phyloP scores from a whole-genome alignment of 2,329 filamentous ascomycete genomes.

The Lasiodiplodia citricola region DNA sequence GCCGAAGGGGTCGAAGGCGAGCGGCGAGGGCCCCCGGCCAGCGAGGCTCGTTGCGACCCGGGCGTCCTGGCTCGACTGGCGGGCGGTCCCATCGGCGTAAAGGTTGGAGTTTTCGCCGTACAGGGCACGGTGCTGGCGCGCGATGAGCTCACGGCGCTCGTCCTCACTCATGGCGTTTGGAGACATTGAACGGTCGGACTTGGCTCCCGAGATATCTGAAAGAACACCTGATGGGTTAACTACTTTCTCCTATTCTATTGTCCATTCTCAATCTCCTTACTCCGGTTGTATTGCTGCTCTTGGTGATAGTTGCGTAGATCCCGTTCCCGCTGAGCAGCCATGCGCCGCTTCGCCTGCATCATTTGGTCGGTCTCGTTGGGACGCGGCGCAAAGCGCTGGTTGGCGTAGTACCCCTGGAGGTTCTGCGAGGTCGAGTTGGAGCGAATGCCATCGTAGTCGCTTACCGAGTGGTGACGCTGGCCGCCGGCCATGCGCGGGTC shows the following conservation, averaged over 20 bases:
- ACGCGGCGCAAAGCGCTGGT: conserved; percentile 87
- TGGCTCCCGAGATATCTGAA: conserved; percentile 74
- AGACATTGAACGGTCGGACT: conserved; percentile 85
- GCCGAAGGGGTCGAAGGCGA: conserved; percentile 75
- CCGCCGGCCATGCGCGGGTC: conserved; percentile 72
- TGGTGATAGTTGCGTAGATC: conserved; percentile 99
- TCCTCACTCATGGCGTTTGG: conserved; percentile 90
- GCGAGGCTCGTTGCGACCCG: conserved; percentile 64
- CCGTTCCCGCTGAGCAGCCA: conserved; percentile 98
- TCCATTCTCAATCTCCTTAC: conserved; percentile 84
- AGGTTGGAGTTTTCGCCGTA: conserved; percentile 78
- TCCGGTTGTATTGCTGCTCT: conserved; percentile 99
- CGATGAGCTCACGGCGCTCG: conserved; percentile 92
- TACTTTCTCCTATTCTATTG: conserved; percentile 56
- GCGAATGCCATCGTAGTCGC: conserved; percentile 80
- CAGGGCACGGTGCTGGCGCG: conserved; percentile 90
- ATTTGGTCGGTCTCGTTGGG: conserved; percentile 96
- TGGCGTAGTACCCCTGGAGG: conserved; percentile 91
- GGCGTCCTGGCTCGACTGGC: conserved; percentile 69
- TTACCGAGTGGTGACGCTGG: conserved; percentile 81
- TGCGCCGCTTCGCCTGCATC: conserved; percentile 98
- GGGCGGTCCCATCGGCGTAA: conserved; percentile 72
- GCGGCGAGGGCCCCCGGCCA: conserved; percentile 75
- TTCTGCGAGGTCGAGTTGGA: conserved; percentile 73
- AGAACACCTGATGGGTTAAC: conserved; percentile 61